These are phyloP conservation scores for Parascedosporium putredinis DNA, from an alignment of 2,329 filamentous ascomycete species.

Conservation along the genomic window DNA sequence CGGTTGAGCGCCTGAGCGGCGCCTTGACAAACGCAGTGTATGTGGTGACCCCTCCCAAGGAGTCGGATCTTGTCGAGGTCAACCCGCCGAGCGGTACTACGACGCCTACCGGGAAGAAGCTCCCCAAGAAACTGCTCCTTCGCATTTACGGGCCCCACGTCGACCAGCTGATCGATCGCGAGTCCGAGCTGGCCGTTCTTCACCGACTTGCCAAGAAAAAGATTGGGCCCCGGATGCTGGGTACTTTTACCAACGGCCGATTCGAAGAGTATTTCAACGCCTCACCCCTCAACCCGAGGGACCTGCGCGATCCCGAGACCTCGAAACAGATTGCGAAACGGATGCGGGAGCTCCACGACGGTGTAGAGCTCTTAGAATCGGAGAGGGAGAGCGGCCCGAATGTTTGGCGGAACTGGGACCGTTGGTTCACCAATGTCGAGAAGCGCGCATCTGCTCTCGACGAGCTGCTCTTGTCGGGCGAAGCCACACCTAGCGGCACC, in stretches of 20 bases:
- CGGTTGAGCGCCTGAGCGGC: conserved; percentile 71
- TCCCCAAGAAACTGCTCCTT: conserved; percentile 63
- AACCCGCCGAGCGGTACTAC: conserved; percentile 21
- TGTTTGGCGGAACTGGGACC: conserved; percentile 91
- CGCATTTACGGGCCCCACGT: conserved; percentile 92
- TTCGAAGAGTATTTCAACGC: conserved; percentile 94
- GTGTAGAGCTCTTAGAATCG: conserved; percentile 70
- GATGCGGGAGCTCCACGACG: conserved; percentile 92
- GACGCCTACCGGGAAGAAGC: conserved; percentile 30
- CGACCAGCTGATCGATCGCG: conserved; percentile 88
- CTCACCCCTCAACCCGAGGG: conserved; percentile 62
- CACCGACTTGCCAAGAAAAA: conserved; percentile 79
- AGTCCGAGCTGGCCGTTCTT: conserved; percentile 79
- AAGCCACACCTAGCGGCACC: conserved; percentile 17
- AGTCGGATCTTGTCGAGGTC: conserved; percentile 18
- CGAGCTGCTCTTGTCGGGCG: conserved; percentile 43
- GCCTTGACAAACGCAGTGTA: conserved; percentile 96
- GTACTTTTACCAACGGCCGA: conserved; percentile 86
- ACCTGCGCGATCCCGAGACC: conserved; percentile 71
- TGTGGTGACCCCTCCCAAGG: conserved; percentile 71
- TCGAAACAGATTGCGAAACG: conserved; percentile 92
- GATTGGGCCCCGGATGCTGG: conserved; percentile 82
- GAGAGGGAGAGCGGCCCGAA: conserved; percentile 72
- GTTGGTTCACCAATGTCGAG: conserved; percentile 63
- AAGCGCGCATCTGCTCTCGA: conserved; percentile 48